Conservation (phyloP, 257 asterid genomes). For the Solanum medicagineum region DNA sequence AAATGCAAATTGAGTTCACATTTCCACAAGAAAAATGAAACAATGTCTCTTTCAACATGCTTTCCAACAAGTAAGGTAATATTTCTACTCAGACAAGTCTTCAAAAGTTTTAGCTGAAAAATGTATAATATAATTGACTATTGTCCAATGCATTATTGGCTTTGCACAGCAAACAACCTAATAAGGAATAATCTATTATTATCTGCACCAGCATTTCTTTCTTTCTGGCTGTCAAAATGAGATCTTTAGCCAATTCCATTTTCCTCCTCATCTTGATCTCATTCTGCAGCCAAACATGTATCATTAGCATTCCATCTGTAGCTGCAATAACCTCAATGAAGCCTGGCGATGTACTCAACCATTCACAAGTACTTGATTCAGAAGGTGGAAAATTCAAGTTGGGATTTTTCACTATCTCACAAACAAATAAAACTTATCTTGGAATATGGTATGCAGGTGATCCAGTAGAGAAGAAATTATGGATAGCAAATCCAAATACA, state of each 20-base stretch:
- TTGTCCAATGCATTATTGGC: neutral
- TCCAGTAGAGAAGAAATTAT: neutral
- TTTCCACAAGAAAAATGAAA: neutral
- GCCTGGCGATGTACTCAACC: neutral
- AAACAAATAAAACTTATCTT: neutral
- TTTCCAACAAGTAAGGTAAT: neutral
- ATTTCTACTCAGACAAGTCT: neutral
- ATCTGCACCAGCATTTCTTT: neutral
- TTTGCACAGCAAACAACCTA: neutral
- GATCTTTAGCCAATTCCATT: neutral
- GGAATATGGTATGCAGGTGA: neutral
- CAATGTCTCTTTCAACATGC: neutral
- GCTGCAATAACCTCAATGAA: neutral
- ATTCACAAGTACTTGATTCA: neutral
- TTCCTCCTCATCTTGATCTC: neutral
- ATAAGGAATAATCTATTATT: neutral
- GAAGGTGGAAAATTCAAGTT: neutral
- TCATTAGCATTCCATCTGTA: neutral
- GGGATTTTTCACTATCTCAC: neutral
- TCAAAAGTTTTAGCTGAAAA: neutral
- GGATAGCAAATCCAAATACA: neutral
- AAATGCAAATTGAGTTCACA: neutral
- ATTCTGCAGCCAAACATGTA: neutral
- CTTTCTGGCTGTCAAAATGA: neutral
- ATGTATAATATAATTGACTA: neutral